Base-by-base conservation (phyloP, 2,329 filamentous ascomycete genomes). In the Cercospora sp. region DNA sequence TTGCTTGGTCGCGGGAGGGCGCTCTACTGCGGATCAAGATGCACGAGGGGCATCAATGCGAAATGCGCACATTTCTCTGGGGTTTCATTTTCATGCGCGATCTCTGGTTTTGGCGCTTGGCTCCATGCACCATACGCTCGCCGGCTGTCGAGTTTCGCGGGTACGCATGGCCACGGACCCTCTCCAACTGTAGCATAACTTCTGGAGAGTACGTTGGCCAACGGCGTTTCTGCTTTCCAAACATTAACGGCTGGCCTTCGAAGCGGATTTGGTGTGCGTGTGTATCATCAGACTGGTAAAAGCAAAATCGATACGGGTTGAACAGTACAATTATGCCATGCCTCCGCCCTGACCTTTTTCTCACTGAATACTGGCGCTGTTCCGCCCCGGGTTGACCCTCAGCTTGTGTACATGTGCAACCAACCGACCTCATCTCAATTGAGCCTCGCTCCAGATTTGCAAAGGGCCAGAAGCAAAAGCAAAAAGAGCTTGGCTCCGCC, bases 241-340 rank as follows among this genome's bases (percentile, higher is more conserved):
- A 59, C 13, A 31, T 40, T 30, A 51, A 58, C 42, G 63, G 57
- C 63, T 53, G 55, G 57, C 63, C 28, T 61, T 57, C 16, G n/a
- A 12, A 48, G 36, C 33, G 45, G 33, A 40, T 53, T 53, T 30
- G 23, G 48, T 30, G 26, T n/a, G 55, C 36, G 23, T 31, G 53
- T 60, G 40, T 65, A 61, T 51, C 40, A 60, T 65, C 64, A 65
- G 64, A 65, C 55, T 65, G 64, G 57, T 48, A 58, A 59, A 51
- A 64, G 53, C 53, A 60, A 60, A 65, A 28, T 12, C 26, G 48
- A 33, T 33, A 60, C 26, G 48, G 61, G 48, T 63, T 63, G 23
- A 57, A 63, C 61, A 63, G 61, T 51, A 63, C 61, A 63, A 40
- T 31, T 33, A 31, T 33, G 28, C 13, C 45, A 51, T 53, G 12